Conservation (phyloP, 2,329 filamentous ascomycete species). For the Neofusicoccum cordaticola region DNA sequence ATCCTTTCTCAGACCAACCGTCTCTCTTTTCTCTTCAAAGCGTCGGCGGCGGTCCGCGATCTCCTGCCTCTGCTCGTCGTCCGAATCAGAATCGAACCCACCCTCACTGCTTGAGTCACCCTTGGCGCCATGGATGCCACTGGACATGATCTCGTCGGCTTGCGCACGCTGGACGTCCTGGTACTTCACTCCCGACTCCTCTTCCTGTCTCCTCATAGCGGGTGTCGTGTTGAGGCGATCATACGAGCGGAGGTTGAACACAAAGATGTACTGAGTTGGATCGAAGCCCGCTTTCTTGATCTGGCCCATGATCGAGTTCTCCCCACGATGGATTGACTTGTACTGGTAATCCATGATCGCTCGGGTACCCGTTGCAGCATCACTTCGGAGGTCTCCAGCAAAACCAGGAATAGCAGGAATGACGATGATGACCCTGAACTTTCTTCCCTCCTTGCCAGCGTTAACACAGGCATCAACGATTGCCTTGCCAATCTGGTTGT, state of each 20-base stretch:
- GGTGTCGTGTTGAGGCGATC: constrained; percentile 86
- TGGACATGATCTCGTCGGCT: constrained; percentile 82
- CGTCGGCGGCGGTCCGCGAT: constrained; percentile 46
- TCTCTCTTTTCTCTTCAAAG: constrained; percentile 45
- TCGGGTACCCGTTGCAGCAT: constrained; percentile 75
- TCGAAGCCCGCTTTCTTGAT: constrained; percentile 72
- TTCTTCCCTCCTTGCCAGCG: constrained; percentile 77
- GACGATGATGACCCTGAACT: constrained; percentile 85
- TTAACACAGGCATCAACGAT: constrained; percentile 88
- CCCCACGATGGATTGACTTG: constrained; percentile 88
- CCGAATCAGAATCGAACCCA: constrained; percentile 15
- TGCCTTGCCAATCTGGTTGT: constrained; percentile 81
- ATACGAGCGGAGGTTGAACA: constrained; percentile 92
- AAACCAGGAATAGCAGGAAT: constrained; percentile 94
- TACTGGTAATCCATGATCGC: constrained; percentile 99
- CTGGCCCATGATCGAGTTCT: constrained; percentile 84
- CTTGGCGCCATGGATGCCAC: constrained; percentile 61
- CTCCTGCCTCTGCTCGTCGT: constrained; percentile 40
- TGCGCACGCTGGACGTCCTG: constrained; percentile 83
- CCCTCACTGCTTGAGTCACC: constrained; percentile 26
- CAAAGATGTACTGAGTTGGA: constrained; percentile 75
- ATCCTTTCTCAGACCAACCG: constrained; percentile 33
- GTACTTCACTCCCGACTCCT: constrained; percentile 78
- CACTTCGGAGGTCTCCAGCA: constrained; percentile 80
- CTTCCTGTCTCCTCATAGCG: constrained; percentile 69